Percentiles rank a stretch among this genome's conserved stretches.
These are phyloP conservation scores for Hypholoma sublateritium DNA, from an alignment of 768 basidiomycete genomes.

Conservation along the genomic window DNA sequence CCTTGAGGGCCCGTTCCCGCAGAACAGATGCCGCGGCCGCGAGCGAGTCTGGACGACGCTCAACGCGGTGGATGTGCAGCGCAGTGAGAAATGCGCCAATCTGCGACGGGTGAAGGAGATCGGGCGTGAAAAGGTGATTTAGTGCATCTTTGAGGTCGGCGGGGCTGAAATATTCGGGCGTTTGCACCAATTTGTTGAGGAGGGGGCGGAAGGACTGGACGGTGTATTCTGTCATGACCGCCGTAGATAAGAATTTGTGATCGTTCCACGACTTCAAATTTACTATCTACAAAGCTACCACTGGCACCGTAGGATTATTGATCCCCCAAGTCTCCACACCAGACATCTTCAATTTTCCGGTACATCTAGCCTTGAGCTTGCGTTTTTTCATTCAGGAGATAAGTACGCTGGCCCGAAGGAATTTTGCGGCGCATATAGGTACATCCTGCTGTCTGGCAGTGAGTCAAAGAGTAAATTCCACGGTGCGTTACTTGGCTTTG, in stretches of 20 bases:
- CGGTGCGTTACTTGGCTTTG: too few species aligned
- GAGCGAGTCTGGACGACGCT: constrained; percentile 73
- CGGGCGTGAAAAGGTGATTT: constrained; percentile 69
- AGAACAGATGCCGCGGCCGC: constrained; percentile 79
- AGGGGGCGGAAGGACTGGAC: constrained; percentile 68
- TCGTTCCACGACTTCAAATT: not conserved
- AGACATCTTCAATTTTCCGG: too few species aligned
- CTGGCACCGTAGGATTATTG: too few species aligned
- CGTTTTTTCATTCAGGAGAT: too few species aligned
- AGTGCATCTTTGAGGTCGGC: constrained; percentile 75
- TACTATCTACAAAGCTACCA: not conserved
- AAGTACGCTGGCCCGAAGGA: too few species aligned
- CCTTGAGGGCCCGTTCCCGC: constrained; percentile 63
- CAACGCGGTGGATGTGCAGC: constrained; percentile 76
- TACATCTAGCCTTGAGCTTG: too few species aligned
- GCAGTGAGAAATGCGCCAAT: constrained; percentile 91
- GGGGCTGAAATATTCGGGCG: constrained; percentile 79
- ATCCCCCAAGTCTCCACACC: too few species aligned
- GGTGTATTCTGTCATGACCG: constrained; percentile 23
- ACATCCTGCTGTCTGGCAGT: too few species aligned
- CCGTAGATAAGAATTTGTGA: not conserved
- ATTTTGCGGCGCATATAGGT: too few species aligned
- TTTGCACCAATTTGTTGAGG: constrained; percentile 74
- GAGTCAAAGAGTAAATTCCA: too few species aligned
- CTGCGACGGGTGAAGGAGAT: constrained; percentile 65